Evolutionary conservation across 768 basidiomycete species (phyloP), one percentile per base, ranked within the genome.

Genomic region (Russula virescens): DNA sequence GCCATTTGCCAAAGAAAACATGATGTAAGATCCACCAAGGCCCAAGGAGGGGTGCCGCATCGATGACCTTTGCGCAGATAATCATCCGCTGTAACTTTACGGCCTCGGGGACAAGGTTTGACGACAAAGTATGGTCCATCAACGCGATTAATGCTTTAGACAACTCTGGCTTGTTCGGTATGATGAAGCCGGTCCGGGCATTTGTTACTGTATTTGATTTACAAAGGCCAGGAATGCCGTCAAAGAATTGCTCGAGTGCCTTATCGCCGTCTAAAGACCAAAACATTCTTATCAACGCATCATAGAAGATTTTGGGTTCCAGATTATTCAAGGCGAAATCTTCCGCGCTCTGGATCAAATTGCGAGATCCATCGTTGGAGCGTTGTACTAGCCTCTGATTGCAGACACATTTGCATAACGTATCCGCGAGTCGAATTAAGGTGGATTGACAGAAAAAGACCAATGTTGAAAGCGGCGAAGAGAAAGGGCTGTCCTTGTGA

Each of bases 211-310:
- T n/a, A n/a, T n/a, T n/a, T 11, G 62, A 53, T 19, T 1, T 7
- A 50, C 50, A 63, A n/a, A 63, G 35, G 11, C 34, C 16, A 25
- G 62, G 62, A 19, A 63, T 14, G 18, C 45, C 62, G 5, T 58
- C 62, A 21, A 58, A 63, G 34, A 63, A 63, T 26, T 58, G n/a
- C 21, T 63, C 62, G 11, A 58, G 26, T 48, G 58, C 62, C 1
- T 2, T 18, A 25, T 63, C 62, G 40, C 58, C 56, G 4, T 54
- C 51, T n/a, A 63, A 31, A 11, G 51, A n/a, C 1, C 34, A 16
- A 13, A 63, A 54, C 10, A 45, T 58, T 56, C 56, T 58, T 8
- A n/a, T 16, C 35, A 63, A 34, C 2, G 62, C 25, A 31, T 8
- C 4, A 48, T 53, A n/a, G 45, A 53, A 56, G 2, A 63, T 58